A percentile compares a stretch with the other conserved stretches of the same genome.
These are phyloP conservation scores for Phycomyces nitens DNA, from an alignment of 192 early-diverging fungal genomes.

Conservation along the genomic window DNA sequence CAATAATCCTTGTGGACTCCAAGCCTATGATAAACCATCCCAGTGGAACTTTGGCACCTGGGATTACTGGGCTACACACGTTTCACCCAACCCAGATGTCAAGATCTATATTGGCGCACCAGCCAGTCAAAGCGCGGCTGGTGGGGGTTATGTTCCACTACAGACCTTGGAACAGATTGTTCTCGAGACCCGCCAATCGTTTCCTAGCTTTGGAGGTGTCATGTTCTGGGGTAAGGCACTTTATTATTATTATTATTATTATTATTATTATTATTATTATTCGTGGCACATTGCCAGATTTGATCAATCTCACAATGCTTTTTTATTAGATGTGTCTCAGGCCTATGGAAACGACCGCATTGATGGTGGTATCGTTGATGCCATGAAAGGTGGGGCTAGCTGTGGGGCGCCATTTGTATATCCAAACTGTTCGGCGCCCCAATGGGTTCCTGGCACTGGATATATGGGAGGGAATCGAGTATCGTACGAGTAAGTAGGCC, in stretches of 20 bases:
- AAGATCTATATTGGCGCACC: slow-evolving; percentile 62
- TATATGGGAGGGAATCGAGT: slow-evolving; percentile 39
- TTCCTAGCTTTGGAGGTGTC: slow-evolving; percentile 52
- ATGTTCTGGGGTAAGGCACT: slow-evolving; percentile 63
- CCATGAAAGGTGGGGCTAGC: not conserved
- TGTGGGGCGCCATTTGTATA: slow-evolving; percentile 19
- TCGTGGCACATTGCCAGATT: not conserved
- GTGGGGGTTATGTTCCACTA: slow-evolving; percentile 48
- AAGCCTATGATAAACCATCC: slow-evolving; percentile 18
- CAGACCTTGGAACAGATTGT: slow-evolving; percentile 38
- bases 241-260: not conserved
- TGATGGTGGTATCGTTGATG: slow-evolving; percentile 13
- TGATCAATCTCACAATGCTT: not conserved
- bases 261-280: not conserved
- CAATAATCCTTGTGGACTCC: slow-evolving; percentile 57
- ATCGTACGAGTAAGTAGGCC: slow-evolving; percentile 35
- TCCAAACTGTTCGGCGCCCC: slow-evolving; percentile 35
- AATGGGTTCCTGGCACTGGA: slow-evolving; percentile 25
- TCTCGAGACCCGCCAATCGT: slow-evolving; percentile 33
- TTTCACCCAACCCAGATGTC: slow-evolving; percentile 56
- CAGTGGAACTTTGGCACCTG: slow-evolving; percentile 46
- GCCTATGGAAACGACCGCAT: slow-evolving; percentile 28
- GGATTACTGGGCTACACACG: slow-evolving; percentile 57
- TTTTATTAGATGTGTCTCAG: slow-evolving; percentile 37
- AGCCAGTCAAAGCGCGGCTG: slow-evolving; percentile 50